A percentile compares a stretch with the other conserved stretches of the same genome.
Conservation (phyloP, 768 basidiomycete genomes). For the Megacollybia marginata region DNA sequence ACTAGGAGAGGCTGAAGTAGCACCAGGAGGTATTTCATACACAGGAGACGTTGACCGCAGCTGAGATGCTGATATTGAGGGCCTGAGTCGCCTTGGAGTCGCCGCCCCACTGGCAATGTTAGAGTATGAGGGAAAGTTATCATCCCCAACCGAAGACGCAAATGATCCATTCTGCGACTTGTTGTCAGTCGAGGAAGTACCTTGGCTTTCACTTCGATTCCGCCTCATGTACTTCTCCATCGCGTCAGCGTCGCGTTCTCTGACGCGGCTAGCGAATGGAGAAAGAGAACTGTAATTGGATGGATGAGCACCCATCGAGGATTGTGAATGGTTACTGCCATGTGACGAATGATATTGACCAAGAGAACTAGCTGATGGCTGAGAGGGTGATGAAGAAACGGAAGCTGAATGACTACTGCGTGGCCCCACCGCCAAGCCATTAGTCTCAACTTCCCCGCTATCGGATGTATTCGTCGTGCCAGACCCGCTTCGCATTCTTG, state of each 20-base stretch:
- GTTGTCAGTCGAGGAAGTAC: conserved; percentile 65
- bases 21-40: conserved; percentile 59
- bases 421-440: conserved; percentile 29
- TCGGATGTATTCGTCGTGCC: conserved; percentile 73
- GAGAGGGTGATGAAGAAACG: conserved; percentile 56
- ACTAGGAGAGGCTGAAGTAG: conserved; percentile 48
- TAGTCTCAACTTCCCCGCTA: conserved; percentile 54
- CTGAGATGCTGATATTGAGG: conserved; percentile 75
- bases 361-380: conserved; percentile 31
- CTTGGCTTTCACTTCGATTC: conserved; percentile 76
- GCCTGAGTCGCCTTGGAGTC: conserved; percentile 57
- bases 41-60: conserved; percentile 38
- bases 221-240: conserved; percentile 81
- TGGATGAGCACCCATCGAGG: background rate
- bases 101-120: conserved; percentile 43
- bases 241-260: conserved; percentile 79
- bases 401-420: conserved; percentile 48
- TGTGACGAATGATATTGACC: background rate
- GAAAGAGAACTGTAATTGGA: conserved; percentile 36
- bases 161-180: conserved; percentile 54
- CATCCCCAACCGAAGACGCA: conserved; percentile 46
- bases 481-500: conserved; percentile 73
- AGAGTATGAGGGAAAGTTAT: conserved; percentile 40
- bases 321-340: background rate
- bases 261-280: conserved; percentile 74